phyloP scores from a whole-genome alignment of 2,329 filamentous ascomycete species.

The Pseudogymnoascus sp. region DNA sequence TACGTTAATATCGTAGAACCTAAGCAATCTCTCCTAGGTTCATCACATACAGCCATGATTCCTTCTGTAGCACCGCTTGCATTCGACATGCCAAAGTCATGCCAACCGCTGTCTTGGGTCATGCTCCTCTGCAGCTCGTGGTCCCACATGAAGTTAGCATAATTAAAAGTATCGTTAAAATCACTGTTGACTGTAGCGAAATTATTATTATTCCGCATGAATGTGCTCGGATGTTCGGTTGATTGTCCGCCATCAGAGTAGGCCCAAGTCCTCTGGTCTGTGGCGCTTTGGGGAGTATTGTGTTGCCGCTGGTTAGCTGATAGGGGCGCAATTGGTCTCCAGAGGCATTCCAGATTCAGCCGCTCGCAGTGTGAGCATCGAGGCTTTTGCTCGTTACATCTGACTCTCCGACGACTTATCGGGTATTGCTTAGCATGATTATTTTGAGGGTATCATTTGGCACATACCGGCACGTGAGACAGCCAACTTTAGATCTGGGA shows the following conservation, averaged over 20 bases:
- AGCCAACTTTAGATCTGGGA: constrained; percentile 32
- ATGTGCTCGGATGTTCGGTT: not conserved
- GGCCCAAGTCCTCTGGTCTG: not conserved
- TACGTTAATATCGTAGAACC: not conserved
- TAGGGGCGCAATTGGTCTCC: constrained; percentile 29
- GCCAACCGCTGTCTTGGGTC: constrained; percentile 13
- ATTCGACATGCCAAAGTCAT: constrained; percentile 10
- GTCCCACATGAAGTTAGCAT: constrained; percentile 43
- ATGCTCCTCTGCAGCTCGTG: constrained; percentile 30
- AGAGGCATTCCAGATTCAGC: constrained; percentile 44
- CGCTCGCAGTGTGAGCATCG: constrained; percentile 45
- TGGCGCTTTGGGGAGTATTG: not conserved
- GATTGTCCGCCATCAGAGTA: not conserved
- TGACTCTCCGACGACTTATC: constrained; percentile 42
- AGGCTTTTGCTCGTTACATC: constrained; percentile 46
- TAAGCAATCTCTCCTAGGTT: not conserved
- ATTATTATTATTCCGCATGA: constrained; percentile 16
- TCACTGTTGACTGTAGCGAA: constrained; percentile 24
- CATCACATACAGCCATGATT: not conserved
- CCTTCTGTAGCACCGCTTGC: not conserved
- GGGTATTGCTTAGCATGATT: not conserved
- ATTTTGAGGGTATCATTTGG: not conserved
- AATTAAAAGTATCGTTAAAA: constrained; percentile 36
- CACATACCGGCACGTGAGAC: constrained; percentile 40
- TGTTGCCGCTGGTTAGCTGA: constrained; percentile 15